Percentiles rank a stretch among this genome's conserved stretches.
These are phyloP conservation scores for Clathrus columnatus DNA, from an alignment of 768 basidiomycete genomes.

Conservation along the genomic window DNA sequence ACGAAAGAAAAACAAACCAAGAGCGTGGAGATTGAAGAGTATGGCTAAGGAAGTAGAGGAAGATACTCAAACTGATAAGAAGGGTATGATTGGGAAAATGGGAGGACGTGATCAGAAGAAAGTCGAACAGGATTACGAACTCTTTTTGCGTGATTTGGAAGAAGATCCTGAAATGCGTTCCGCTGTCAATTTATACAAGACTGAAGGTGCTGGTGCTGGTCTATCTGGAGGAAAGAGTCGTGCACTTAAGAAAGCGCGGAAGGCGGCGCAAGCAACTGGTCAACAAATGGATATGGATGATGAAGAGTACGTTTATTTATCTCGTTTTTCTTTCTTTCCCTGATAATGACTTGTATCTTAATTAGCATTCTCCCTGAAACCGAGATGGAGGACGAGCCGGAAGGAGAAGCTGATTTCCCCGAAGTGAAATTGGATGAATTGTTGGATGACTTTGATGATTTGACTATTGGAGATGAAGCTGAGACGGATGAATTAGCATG, in stretches of 20 bases:
- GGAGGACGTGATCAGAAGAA: conserved; percentile 87
- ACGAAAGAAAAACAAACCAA: conserved; percentile 78
- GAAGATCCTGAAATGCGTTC: conserved; percentile 89
- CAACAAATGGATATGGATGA: conserved; percentile 60
- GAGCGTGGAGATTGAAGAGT: conserved; percentile 83
- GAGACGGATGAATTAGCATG: conserved; percentile 10
- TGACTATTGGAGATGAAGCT: conserved; percentile 55
- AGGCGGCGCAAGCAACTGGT: conserved; percentile 33
- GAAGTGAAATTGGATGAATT: conserved; percentile 78
- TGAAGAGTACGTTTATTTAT: conserved; percentile 4
- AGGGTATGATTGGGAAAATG: conserved; percentile 84
- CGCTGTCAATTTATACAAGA: conserved; percentile 82
- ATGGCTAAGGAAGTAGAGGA: conserved; percentile 91
- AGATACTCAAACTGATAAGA: conserved; percentile 31
- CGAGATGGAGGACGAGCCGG: conserved; percentile 24
- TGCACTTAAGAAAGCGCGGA: conserved; percentile 32
- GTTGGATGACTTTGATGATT: conserved; percentile 85
- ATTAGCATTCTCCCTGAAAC: conserved; percentile 15
- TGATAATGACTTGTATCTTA: background rate
- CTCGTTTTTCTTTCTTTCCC: background rate
- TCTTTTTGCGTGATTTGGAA: conserved; percentile 89
- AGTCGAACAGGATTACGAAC: conserved; percentile 94
- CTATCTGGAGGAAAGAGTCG: conserved; percentile 22
- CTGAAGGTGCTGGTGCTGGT: conserved; percentile 43
- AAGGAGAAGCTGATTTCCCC: conserved; percentile 81